Percentiles rank a stretch among this genome's conserved stretches.
These are phyloP conservation scores for Wickerhamomyces rabaulensis DNA, from an alignment of 805 yeast species.

Conservation along the genomic window DNA sequence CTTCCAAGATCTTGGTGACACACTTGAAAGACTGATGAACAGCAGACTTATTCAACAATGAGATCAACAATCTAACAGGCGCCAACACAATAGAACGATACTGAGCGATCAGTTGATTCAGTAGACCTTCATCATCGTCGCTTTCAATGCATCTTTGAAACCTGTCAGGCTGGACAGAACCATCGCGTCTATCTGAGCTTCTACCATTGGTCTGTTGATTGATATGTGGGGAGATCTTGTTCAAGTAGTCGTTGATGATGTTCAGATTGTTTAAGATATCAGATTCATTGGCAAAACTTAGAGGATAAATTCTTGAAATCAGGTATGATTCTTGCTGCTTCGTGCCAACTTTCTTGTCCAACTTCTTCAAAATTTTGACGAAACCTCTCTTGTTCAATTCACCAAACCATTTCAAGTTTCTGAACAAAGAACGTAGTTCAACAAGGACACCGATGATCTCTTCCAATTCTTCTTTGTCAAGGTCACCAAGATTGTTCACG, in stretches of 20 bases:
- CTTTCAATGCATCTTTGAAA: conserved; percentile 25
- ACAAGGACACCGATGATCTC: conserved; percentile 64
- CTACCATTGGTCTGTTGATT: conserved; percentile 6
- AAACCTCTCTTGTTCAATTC: conserved; percentile 90
- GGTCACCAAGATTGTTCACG: conserved; percentile 34
- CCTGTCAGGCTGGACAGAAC: conserved; percentile 17
- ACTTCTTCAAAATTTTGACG: conserved; percentile 79
- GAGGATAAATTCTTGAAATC: conserved; percentile 61
- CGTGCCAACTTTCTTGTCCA: conserved; percentile 79
- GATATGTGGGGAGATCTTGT: conserved; percentile 43
- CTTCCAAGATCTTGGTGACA: conserved; percentile 49
- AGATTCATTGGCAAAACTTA: conserved; percentile 69
- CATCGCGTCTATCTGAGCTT: neutral
- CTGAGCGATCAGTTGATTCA: conserved; percentile 37
- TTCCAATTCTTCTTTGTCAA: conserved; percentile 47
- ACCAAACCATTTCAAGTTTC: conserved; percentile 91
- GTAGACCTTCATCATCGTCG: conserved; percentile 42
- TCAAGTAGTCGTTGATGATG: conserved; percentile 45
- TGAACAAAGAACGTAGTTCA: conserved; percentile 67
- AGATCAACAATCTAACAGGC: conserved; percentile 51
- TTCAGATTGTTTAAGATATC: conserved; percentile 52
- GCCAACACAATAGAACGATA: conserved; percentile 42
- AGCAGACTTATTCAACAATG: conserved; percentile 63
- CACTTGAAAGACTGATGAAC: conserved; percentile 48
- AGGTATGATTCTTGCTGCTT: conserved; percentile 52